These are phyloP conservation scores for Euphorbia peplus DNA, from an alignment of 345 rosid genomes.

Conservation along the genomic window DNA sequence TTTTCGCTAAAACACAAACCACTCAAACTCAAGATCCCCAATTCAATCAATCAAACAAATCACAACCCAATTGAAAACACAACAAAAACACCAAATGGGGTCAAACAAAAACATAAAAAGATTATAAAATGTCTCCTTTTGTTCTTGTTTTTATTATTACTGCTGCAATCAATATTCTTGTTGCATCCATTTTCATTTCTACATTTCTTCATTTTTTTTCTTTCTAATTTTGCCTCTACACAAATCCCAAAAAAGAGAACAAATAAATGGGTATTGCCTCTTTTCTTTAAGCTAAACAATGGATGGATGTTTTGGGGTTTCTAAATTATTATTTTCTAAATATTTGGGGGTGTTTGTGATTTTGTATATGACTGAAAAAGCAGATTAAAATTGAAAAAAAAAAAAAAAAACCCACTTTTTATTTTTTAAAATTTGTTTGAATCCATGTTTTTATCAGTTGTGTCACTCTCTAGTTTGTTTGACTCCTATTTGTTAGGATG, in stretches of 20 bases:
- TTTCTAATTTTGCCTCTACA: too few relatives aligned
- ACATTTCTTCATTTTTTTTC: slow-evolving; percentile 39
- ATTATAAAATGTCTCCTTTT: slow-evolving; percentile 21
- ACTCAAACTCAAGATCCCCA: too few relatives aligned
- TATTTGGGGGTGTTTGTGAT: too few relatives aligned
- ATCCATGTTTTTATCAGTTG: not conserved
- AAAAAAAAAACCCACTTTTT: not conserved
- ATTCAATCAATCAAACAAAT: not conserved
- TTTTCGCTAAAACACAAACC: too few relatives aligned
- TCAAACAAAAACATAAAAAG: not conserved
- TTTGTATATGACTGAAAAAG: too few relatives aligned
- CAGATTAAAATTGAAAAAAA: too few relatives aligned
- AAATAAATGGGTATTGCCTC: not conserved
- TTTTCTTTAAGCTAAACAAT: too few relatives aligned
- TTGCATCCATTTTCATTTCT: slow-evolving; percentile 9
- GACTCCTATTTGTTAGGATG: too few relatives aligned
- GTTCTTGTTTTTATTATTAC: not conserved
- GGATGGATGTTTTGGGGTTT: not conserved
- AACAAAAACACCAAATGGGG: not conserved
- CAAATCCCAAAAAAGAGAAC: too few relatives aligned
- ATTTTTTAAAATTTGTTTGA: not conserved
- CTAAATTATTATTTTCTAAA: not conserved
- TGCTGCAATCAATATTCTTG: not conserved
- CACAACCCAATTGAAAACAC: slow-evolving; percentile 8
- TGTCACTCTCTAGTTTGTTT: slow-evolving; percentile 11